Evolutionary conservation across 192 early-diverging fungal genomes (phyloP).

Genomic region (Jimgerdemannia flammicorona): DNA sequence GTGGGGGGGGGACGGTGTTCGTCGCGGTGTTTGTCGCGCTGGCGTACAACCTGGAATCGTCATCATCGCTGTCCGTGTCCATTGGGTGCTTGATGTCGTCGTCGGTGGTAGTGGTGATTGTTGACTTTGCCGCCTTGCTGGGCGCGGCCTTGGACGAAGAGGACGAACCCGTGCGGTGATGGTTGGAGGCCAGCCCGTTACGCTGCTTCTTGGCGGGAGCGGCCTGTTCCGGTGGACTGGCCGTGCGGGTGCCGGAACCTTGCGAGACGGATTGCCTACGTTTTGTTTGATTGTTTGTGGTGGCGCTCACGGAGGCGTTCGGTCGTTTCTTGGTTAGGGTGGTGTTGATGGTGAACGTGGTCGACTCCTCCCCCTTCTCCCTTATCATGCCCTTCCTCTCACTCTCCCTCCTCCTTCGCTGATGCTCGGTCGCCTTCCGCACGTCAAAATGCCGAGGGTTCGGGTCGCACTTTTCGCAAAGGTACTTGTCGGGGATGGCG

Average conservation of each 20-base stretch:
- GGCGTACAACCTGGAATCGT: slow-evolving; percentile 1
- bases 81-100: background rate
- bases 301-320: background rate
- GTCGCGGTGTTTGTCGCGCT: background rate
- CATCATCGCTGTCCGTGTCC: slow-evolving; percentile 15
- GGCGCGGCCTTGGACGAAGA: background rate
- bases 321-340: background rate
- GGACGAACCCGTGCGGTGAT: background rate
- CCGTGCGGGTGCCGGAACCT: background rate
- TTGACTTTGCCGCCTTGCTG: background rate
- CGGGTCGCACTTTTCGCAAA: slow-evolving; percentile 84
- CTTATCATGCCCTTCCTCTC: background rate
- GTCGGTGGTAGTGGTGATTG: background rate
- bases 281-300: background rate
- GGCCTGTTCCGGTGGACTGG: background rate
- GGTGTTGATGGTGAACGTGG: background rate
- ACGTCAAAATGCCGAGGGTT: slow-evolving; percentile 45
- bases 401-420: slow-evolving; percentile 17
- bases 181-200: background rate
- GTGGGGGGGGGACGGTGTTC: slow-evolving; percentile 7
- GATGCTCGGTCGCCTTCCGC: slow-evolving; percentile 39
- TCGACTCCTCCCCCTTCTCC: background rate
- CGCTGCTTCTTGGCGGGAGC: background rate
- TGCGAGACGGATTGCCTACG: background rate
- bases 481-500: slow-evolving; percentile 81